Base-by-base conservation (phyloP, 1,284 basidiomycete species). In the Trametes polyzona region DNA sequence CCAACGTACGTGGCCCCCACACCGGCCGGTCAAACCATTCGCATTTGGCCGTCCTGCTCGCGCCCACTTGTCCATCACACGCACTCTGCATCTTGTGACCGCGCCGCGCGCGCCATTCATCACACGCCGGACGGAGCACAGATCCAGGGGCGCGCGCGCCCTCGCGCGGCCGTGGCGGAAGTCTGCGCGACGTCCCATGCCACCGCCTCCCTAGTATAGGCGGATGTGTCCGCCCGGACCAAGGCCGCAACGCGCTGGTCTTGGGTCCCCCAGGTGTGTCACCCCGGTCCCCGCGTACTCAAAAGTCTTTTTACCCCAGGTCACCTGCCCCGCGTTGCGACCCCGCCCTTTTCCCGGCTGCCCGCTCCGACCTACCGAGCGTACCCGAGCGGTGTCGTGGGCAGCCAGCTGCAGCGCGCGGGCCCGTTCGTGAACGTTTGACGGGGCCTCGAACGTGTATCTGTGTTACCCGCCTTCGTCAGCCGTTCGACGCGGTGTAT, bases 1-100 rank as follows among this genome's bases (percentile, higher is more conserved):
- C 26, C 46, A 19, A 36, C 17, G 27, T 50, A 47, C 52, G 41
- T 49, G 42, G 32, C 41, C 50, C 43, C 32, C 50, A 27, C 57
- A 47, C 59, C 60, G 60, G 60, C 57, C 60, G 57, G 57, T 51
- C 37, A 53, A 56, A n/a, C n/a, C n/a, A n/a, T n/a, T n/a, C n/a
- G n/a, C n/a, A n/a, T n/a, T n/a, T 57, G 54, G 24, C 57, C 51
- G 36, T 30, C 17, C 43, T 14, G 27, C 17, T 26, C 44, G 37
- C 39, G 37, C 46, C 37, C 46, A 48, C 30, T 33, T 51, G 51
- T 50, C 27, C 47, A 49, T 50, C 54, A 53, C 54, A 47, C 51
- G 27, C n/a, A n/a, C 29, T 17, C 32, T n/a, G 24, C 33, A 21
- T 30, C 57, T 32, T 30, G 57, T 62, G 61, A 62, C 61, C 55